A percentile compares a stretch with the other conserved stretches of the same genome.
phyloP scores from a whole-genome alignment of 257 asterid genomes.

The Avicennia marina region DNA sequence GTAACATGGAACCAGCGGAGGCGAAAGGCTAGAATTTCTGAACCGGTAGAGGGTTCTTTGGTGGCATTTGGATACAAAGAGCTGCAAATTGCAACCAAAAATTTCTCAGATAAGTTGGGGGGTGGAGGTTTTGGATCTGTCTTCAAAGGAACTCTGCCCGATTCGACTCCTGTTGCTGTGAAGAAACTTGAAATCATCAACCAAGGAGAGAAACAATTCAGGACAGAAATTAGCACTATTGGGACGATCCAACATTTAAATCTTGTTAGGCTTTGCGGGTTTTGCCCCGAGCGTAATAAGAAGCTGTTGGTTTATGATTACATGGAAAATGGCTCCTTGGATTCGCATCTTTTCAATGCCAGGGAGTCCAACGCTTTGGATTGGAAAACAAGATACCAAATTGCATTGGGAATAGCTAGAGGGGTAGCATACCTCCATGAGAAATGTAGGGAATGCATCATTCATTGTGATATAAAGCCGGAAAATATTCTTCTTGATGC shows the following conservation, averaged over 20 bases:
- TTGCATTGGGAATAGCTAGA: constrained; percentile 23
- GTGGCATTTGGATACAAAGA: constrained; percentile 24
- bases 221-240: constrained; percentile 24
- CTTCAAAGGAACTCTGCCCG: constrained; percentile 20
- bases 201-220: too few species aligned
- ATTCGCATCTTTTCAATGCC: too few species aligned
- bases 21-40: constrained; percentile 2
- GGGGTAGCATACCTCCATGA: constrained; percentile 30
- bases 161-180: constrained; percentile 22
- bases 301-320: constrained; percentile 26
- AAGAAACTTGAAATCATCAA: too few species aligned
- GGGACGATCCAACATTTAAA: constrained; percentile 29
- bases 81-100: constrained; percentile 21
- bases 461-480: constrained; percentile 30
- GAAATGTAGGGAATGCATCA: constrained; percentile 27
- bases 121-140: constrained; percentile 34
- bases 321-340: too few species aligned
- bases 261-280: constrained; percentile 27
- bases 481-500: constrained; percentile 25
- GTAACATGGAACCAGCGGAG: constrained; percentile 4
- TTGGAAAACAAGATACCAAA: constrained; percentile 24
- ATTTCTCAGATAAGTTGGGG: too few species aligned
- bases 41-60: constrained; percentile 16
- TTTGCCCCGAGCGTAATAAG: constrained; percentile 22
- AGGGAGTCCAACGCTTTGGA: constrained; percentile 15